Base-by-base conservation (phyloP, 495 filamentous ascomycete genomes). In the Beverwykella pulmonaria region DNA sequence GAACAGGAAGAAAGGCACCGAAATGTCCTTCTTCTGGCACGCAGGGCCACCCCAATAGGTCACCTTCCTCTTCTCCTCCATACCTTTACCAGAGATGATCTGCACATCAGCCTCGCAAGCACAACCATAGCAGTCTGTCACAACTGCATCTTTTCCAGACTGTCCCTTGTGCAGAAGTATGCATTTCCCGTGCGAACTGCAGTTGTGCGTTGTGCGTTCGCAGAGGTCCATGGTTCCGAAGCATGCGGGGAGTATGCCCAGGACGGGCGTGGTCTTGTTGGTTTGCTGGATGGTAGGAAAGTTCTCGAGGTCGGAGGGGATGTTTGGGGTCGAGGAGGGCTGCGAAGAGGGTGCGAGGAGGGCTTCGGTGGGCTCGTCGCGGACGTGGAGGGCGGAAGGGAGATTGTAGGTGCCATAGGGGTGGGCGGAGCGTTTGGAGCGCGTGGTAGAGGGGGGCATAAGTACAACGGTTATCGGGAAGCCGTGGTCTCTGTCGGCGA, bases 21-120 rank as follows among this genome's bases (percentile, higher is more conserved):
- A 92, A 49, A 98, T 78, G 75, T 98, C 93, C 72, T 87, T 87
- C 84, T 97, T 98, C 77, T 96, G 88, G 78, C 94, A 98, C 64
- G 88, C 88, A 32, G 86, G 78, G 14, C 94, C 94, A 53, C 87
- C 93, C 90, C 91, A 98, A 63, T 83, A 77, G 22, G 79, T 76
- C 47, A 81, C 86, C 69, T 82, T 82, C 14, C 69, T 75, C 29
- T 78, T 75, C 52, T 79, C 86, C 64, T 81, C 81, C 32, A 46
- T 49, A 14, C 59, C 59, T 20, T 67, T 80, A 22, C 77, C 77
- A 26, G 79, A 81, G 12, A 74, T 72, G n/a, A 79, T 76, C 9
- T 79, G 62, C 7, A 82, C 73, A 1, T 81, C 83, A 17, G 81
- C 72, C 3, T 76, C 76, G 81, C 94, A 98, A 57, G 73, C 75